A percentile compares a stretch with the other conserved stretches of the same genome.
These are phyloP conservation scores for Russula vinacea DNA, from an alignment of 768 basidiomycete genomes.

Conservation along the genomic window DNA sequence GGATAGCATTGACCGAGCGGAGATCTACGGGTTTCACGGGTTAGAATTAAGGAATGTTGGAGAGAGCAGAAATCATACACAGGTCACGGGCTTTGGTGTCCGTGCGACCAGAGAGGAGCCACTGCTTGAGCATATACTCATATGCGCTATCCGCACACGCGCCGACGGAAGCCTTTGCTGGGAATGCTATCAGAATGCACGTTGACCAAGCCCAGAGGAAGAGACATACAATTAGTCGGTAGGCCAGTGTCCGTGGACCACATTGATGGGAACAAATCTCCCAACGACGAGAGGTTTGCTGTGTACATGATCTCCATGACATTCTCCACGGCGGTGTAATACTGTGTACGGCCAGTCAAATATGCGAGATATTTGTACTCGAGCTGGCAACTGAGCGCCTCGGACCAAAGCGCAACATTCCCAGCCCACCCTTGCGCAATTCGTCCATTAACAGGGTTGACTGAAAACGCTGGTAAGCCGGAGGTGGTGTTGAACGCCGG, in stretches of 20 bases:
- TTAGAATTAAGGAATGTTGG: not conserved
- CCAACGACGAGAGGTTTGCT: conserved; percentile 41
- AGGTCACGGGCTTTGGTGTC: conserved; percentile 61
- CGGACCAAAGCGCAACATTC: conserved; percentile 49
- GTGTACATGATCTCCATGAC: conserved; percentile 51
- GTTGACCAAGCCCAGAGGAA: not conserved
- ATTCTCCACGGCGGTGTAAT: conserved; percentile 53
- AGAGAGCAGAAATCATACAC: conserved; percentile 47
- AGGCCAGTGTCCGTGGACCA: conserved; percentile 51
- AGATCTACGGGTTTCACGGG: conserved; percentile 45
- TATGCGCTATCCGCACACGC: conserved; percentile 70
- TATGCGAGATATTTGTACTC: conserved; percentile 88
- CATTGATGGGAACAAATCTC: conserved; percentile 56
- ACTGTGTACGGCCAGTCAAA: conserved; percentile 65
- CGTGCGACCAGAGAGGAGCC: conserved; percentile 61
- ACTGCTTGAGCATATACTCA: conserved; percentile 76
- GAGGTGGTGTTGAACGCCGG: conserved; percentile 66
- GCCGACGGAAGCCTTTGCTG: conserved; percentile 52
- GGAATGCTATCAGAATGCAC: conserved; percentile 33
- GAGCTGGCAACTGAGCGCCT: conserved; percentile 78
- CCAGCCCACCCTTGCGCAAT: conserved; percentile 36
- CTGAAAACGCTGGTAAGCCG: conserved; percentile 67
- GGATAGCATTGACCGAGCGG: conserved; percentile 55
- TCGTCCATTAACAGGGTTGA: conserved; percentile 58
- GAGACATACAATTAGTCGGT: conserved; percentile 46